Base-by-base conservation (phyloP, 2,329 filamentous ascomycete genomes). In the Annulohypoxylon truncatum region DNA sequence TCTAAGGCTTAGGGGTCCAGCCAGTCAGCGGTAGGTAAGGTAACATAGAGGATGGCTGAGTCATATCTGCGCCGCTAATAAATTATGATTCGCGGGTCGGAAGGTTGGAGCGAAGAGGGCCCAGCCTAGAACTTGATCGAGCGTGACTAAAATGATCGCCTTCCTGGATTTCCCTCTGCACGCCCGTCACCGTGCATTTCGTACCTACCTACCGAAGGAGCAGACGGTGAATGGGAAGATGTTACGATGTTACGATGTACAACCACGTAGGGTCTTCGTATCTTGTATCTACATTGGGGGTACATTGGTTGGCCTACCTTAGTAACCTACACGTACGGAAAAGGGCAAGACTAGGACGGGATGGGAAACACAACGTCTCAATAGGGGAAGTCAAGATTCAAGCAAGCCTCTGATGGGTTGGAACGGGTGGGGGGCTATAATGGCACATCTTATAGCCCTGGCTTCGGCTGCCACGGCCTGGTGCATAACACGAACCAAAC, bases 401-500 rank as follows among this genome's bases (percentile, higher is more conserved):
- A 59, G 64, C 42, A 57, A 66, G 53, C 62, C 40, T 35, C 33
- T 31, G 52, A 53, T 13, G 56, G 60, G 51, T 50, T 47, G 55
- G 56, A 64, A 64, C 48, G 54, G 29, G 58, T 63, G 64, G 67
- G 56, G 56, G 69, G 68, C 64, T 72, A 74, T 74, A 74, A 47
- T 50, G 65, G 67, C 65, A 73, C 73, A 67, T 74, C 66, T 70
- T 74, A 74, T 74, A 73, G 61, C 66, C 64, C 64, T 61, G 54
- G 46, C 53, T 66, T 74, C 67, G 73, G 72, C 70, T 72, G 67
- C 67, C 54, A 69, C 74, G 74, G 73, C 70, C 70, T 67, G 67
- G 63, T 76, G 74, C 73, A 76, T 73, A 69, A 69, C 67, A 72
- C 69, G 69, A 74, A 67, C 73, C 72, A 74, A 69, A 67, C 70